Evolutionary conservation across 2,329 filamentous ascomycete genomes (phyloP).

Genomic region (Alternaria triticimaculans): DNA sequence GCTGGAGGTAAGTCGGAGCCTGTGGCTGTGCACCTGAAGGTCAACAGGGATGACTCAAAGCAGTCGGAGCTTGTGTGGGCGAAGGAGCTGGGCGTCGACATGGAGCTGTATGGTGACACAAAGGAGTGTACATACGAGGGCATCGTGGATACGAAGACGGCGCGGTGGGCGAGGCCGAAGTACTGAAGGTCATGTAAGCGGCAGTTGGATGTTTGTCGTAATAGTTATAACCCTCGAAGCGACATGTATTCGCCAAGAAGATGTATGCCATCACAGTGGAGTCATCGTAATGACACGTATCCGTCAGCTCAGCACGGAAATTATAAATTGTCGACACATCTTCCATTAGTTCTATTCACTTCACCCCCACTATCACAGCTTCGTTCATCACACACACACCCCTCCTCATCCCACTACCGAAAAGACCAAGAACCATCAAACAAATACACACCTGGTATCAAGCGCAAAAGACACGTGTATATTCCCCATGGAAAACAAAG

Average conservation of each 20-base stretch:
- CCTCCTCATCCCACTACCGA: neutral
- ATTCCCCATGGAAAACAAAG: neutral
- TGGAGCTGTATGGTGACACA: neutral
- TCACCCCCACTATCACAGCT: neutral
- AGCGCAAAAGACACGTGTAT: conserved; percentile 3
- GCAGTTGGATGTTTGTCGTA: too few relatives aligned
- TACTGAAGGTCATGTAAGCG: neutral
- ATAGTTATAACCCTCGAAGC: too few relatives aligned
- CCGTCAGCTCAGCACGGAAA: neutral
- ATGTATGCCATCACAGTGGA: neutral
- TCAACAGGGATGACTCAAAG: neutral
- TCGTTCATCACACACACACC: neutral
- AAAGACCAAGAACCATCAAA: neutral
- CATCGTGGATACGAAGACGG: neutral
- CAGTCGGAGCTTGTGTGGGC: neutral
- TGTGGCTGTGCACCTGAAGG: neutral
- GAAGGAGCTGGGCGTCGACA: neutral
- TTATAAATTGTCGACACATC: neutral
- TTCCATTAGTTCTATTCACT: neutral
- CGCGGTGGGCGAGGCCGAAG: neutral
- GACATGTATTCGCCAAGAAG: neutral
- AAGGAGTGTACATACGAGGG: neutral
- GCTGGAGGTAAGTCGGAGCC: neutral
- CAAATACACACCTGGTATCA: conserved; percentile 2
- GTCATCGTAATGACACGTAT: neutral